Evolutionary conservation across 768 basidiomycete genomes (phyloP).

Genomic region (Ramaria rubella): DNA sequence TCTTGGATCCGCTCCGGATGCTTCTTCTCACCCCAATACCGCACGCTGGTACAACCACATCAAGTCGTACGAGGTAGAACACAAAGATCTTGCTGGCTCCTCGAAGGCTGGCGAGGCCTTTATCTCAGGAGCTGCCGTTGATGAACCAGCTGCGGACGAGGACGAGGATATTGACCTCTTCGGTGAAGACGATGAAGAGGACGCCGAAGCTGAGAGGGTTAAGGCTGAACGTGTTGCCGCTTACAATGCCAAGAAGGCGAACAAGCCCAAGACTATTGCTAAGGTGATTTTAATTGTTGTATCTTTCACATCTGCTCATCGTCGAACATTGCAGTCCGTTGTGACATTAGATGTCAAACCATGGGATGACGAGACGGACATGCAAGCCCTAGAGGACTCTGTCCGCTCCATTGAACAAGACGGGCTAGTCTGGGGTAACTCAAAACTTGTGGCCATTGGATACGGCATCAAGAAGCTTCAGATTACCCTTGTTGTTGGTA

Average conservation of each 20-base stretch:
- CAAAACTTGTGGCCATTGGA: constrained; percentile 88
- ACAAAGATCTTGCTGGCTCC: constrained; percentile 73
- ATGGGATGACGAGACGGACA: constrained; percentile 99
- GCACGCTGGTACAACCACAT: constrained; percentile 95
- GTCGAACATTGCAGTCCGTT: constrained; percentile 61
- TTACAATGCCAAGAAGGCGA: constrained; percentile 90
- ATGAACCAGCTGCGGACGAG: constrained; percentile 37
- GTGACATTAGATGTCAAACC: constrained; percentile 98
- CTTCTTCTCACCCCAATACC: constrained; percentile 61
- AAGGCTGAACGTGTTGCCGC: constrained; percentile 91
- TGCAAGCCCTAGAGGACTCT: constrained; percentile 73
- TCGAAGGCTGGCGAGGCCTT: constrained; percentile 76
- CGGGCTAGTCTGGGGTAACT: constrained; percentile 94
- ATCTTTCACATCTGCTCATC: not conserved
- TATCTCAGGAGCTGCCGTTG: constrained; percentile 45
- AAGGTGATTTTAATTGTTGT: constrained; percentile 48
- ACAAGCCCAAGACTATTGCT: constrained; percentile 79
- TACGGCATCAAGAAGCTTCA: constrained; percentile 94
- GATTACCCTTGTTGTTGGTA: constrained; percentile 48
- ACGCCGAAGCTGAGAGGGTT: constrained; percentile 78
- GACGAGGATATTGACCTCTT: constrained; percentile 74
- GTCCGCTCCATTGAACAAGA: constrained; percentile 85
- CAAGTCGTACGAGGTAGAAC: constrained; percentile 75
- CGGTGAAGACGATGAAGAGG: constrained; percentile 76
- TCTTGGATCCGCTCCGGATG: constrained; percentile 58